Evolutionary conservation across 2,329 filamentous ascomycete species (phyloP).

Genomic region (Fusarium agapanthi): DNA sequence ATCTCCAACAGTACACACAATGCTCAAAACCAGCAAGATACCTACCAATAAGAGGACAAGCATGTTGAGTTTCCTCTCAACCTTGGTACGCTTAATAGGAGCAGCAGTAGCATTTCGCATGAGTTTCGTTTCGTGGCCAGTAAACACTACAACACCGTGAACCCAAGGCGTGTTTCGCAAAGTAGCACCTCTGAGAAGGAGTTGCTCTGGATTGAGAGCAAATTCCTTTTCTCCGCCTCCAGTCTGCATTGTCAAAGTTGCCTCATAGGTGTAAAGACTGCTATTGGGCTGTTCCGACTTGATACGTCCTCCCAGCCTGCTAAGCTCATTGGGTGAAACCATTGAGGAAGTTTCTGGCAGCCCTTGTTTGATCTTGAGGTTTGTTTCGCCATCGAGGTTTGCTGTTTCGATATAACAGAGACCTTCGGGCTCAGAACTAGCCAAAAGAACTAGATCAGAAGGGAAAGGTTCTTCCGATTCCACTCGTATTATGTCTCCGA

Average conservation of each 20-base stretch:
- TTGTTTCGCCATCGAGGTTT: constrained; percentile 97
- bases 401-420: constrained; percentile 99
- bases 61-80: constrained; percentile 91
- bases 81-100: constrained; percentile 96
- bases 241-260: constrained; percentile 88
- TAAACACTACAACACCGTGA: constrained; percentile 92
- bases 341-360: constrained; percentile 90
- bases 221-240: constrained; percentile 94
- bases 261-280: constrained; percentile 98
- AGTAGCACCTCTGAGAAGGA: constrained; percentile 91
- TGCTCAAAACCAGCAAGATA: constrained; percentile 83
- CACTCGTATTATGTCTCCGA: constrained; percentile 92
- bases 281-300: constrained; percentile 98
- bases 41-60: constrained; percentile 90
- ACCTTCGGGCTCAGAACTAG: constrained; percentile 96
- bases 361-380: constrained; percentile 98
- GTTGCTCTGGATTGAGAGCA: constrained; percentile 87
- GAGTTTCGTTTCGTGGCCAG: constrained; percentile 94
- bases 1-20: constrained; percentile 92
- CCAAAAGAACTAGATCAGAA: constrained; percentile 89
- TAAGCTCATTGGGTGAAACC: constrained; percentile 87
- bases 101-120: constrained; percentile 98
- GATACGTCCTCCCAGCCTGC: constrained; percentile 83
- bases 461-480: constrained; percentile 96
- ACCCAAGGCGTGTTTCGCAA: constrained; percentile 97